These are phyloP conservation scores for Ceratorhiza oryzae-sativae DNA, from an alignment of 1,284 basidiomycete genomes.

Conservation along the genomic window DNA sequence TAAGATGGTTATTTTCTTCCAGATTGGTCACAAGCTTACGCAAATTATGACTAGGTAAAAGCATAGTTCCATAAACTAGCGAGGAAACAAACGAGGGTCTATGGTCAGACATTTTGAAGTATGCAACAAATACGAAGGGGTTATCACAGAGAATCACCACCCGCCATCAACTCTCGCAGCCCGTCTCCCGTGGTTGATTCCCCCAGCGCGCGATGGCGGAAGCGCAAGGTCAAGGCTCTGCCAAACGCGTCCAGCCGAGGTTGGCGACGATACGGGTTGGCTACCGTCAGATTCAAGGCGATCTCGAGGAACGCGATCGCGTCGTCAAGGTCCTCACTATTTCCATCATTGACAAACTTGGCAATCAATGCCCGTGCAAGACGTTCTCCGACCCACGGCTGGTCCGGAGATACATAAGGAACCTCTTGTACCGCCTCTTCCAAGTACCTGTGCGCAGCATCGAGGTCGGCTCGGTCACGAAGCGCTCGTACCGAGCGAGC, in stretches of 20 bases:
- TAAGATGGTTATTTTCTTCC: no score
- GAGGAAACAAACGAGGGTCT: neutral
- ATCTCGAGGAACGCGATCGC: slow-evolving; percentile 19
- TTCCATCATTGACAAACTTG: neutral
- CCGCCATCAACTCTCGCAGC: neutral
- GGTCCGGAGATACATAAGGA: slow-evolving; percentile 9
- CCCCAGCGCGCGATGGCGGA: slow-evolving; percentile 78
- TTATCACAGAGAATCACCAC: slow-evolving; percentile 26
- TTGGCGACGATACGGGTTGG: slow-evolving; percentile 12
- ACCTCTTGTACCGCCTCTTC: slow-evolving; percentile 16
- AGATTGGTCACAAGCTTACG: no score
- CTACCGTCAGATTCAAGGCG: slow-evolving; percentile 3
- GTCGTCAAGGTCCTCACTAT: slow-evolving; percentile 14
- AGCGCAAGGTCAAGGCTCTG: slow-evolving; percentile 64
- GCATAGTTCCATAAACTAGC: neutral
- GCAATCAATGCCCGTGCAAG: slow-evolving; percentile 8
- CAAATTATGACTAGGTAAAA: neutral
- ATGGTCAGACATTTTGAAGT: neutral
- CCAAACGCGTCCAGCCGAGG: neutral
- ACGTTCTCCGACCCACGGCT: slow-evolving; percentile 22
- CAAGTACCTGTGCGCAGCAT: neutral
- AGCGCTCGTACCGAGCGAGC: slow-evolving; percentile 23
- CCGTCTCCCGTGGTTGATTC: neutral
- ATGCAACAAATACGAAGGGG: no score
- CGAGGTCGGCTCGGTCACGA: slow-evolving; percentile 1